Conservation (phyloP, 345 rosid species). For the Stellera chamaejasme region DNA sequence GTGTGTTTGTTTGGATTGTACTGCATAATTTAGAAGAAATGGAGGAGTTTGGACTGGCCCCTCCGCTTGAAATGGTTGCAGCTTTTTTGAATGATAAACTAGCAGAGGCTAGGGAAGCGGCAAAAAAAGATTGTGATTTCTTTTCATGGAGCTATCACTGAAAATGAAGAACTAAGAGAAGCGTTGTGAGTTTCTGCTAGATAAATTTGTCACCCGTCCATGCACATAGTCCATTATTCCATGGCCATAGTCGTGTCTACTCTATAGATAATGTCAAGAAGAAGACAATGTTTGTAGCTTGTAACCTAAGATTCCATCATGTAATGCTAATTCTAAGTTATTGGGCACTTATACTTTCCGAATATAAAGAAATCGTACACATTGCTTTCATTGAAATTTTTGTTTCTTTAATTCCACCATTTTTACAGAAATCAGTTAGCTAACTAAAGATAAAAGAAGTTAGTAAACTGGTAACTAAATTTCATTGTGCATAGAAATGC, state of each 20-base stretch:
- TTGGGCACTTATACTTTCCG: not conserved
- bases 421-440: too few species aligned
- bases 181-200: slow-evolving; percentile 76
- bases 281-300: not conserved
- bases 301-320: not conserved
- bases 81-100: slow-evolving; percentile 65
- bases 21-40: slow-evolving; percentile 45
- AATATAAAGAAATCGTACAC: too few species aligned
- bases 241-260: slow-evolving; percentile 45
- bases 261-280: not conserved
- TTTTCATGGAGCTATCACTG: too few species aligned
- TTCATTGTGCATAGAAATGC: too few species aligned
- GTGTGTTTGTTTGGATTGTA: not conserved
- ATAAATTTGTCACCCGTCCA: slow-evolving; percentile 41
- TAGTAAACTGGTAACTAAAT: too few species aligned
- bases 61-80: slow-evolving; percentile 45
- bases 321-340: slow-evolving; percentile 20
- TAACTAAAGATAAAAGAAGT: too few species aligned
- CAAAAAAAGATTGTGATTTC: slow-evolving; percentile 44
- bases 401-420: too few species aligned
- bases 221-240: slow-evolving; percentile 32
- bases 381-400: too few species aligned
- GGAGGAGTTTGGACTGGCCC: slow-evolving; percentile 53
- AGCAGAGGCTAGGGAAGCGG: slow-evolving; percentile 92
- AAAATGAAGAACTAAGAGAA: slow-evolving; percentile 42